Evolutionary conservation across 1,284 basidiomycete genomes (phyloP).

Genomic region (Rhodotorula glutinis): DNA sequence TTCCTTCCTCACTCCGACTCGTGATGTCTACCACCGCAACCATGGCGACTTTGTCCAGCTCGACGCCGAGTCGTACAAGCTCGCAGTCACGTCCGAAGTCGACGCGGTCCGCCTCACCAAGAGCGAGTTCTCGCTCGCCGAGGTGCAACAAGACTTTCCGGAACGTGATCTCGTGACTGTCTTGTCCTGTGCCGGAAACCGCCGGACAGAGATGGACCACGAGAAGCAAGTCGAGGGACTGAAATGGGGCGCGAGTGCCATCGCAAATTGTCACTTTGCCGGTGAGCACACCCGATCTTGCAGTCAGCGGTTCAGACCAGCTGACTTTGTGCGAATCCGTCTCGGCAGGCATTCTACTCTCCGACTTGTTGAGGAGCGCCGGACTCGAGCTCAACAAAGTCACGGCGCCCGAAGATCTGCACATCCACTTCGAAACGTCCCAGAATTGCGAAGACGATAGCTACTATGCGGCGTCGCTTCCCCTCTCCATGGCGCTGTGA

Average conservation of each 20-base stretch:
- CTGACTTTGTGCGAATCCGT: too few species aligned
- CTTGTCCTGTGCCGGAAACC: slow-evolving; percentile 39
- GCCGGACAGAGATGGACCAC: slow-evolving; percentile 36
- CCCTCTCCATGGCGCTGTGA: slow-evolving; percentile 32
- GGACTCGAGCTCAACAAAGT: slow-evolving; percentile 14
- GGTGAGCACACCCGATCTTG: too few species aligned
- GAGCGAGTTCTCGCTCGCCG: slow-evolving; percentile 3
- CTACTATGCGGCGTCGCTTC: slow-evolving; percentile 35
- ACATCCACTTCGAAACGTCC: slow-evolving; percentile 37
- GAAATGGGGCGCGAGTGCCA: slow-evolving; percentile 30
- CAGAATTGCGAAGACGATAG: slow-evolving; percentile 37
- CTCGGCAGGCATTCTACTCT: slow-evolving; percentile 12
- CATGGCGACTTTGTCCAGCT: slow-evolving; percentile 24
- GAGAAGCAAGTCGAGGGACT: slow-evolving; percentile 38
- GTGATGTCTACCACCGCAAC: slow-evolving; percentile 30
- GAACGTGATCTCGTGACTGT: neutral
- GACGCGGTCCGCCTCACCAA: neutral
- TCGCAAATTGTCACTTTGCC: slow-evolving; percentile 22
- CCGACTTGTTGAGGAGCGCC: neutral
- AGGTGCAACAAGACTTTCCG: neutral
- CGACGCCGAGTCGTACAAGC: neutral
- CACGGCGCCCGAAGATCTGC: slow-evolving; percentile 7
- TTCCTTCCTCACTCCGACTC: slow-evolving; percentile 18
- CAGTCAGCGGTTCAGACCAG: too few species aligned
- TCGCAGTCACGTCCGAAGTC: slow-evolving; percentile 20